Evolutionary conservation across 2,329 filamentous ascomycete species (phyloP).

Genomic region (Trichoderma sp.): DNA sequence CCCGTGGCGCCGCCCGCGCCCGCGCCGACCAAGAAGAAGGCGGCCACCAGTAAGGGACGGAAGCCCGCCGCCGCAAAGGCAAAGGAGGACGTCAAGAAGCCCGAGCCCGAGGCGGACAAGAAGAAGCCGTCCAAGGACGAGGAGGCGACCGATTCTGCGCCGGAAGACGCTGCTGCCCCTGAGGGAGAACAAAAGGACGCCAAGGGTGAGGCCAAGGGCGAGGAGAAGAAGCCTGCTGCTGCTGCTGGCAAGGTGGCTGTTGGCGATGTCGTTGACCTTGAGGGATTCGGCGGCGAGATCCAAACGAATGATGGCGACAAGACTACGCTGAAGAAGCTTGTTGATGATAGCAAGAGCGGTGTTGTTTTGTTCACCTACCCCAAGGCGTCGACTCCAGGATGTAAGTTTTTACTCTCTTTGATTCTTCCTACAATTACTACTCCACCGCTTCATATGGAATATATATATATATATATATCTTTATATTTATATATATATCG

Average conservation of each 20-base stretch:
- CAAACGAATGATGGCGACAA: slow-evolving; percentile 82
- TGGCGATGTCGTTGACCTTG: slow-evolving; percentile 58
- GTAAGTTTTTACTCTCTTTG: slow-evolving; percentile 56
- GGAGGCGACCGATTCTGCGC: slow-evolving; percentile 20
- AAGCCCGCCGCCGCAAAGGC: slow-evolving; percentile 28
- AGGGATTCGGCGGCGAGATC: slow-evolving; percentile 69
- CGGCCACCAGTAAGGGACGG: slow-evolving; percentile 37
- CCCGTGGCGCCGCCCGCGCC: slow-evolving; percentile 50
- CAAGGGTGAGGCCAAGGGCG: slow-evolving; percentile 42
- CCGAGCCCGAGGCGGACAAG: slow-evolving; percentile 24
- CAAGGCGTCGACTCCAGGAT: slow-evolving; percentile 90
- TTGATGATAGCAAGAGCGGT: slow-evolving; percentile 80
- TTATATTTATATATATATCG: background rate
- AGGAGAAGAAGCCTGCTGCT: slow-evolving; percentile 37
- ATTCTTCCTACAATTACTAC: background rate
- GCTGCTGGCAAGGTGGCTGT: slow-evolving; percentile 49
- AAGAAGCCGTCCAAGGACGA: slow-evolving; percentile 22
- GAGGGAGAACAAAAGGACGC: slow-evolving; percentile 29
- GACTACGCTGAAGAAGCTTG: slow-evolving; percentile 76
- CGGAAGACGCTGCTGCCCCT: slow-evolving; percentile 1
- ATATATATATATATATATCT: background rate
- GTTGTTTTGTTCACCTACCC: slow-evolving; percentile 96
- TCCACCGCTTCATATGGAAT: background rate
- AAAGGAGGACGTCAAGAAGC: slow-evolving; percentile 24
- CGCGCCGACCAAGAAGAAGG: slow-evolving; percentile 50